A percentile compares a stretch with the other conserved stretches of the same genome.
These are phyloP conservation scores for Globisporangium spiculum DNA, from an alignment of 352 stramenopile genomes.

Conservation along the genomic window DNA sequence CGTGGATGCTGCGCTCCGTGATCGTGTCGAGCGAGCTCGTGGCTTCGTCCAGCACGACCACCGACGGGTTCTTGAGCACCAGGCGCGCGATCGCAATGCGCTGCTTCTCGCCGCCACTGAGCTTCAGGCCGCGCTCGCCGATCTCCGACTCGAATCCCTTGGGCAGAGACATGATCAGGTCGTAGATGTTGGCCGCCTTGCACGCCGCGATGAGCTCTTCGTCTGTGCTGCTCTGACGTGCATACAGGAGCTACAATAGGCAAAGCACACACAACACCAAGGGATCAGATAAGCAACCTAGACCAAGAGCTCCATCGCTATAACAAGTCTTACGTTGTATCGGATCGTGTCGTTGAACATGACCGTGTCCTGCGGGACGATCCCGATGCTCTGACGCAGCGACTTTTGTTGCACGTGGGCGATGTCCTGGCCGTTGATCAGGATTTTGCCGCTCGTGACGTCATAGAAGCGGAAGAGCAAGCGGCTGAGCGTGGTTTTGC, in stretches of 20 bases:
- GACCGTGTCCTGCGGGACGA: slow-evolving; percentile 95
- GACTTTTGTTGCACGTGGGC: slow-evolving; percentile 82
- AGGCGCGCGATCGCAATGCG: slow-evolving; percentile 77
- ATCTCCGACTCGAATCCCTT: slow-evolving; percentile 90
- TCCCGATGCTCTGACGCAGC: slow-evolving; percentile 88
- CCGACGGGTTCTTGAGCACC: slow-evolving; percentile 71
- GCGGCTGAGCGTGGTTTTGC: slow-evolving; percentile 94
- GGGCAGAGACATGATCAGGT: slow-evolving; percentile 92
- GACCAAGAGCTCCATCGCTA: too few relatives aligned
- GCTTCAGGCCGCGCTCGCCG: slow-evolving; percentile 72
- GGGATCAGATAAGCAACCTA: too few relatives aligned
- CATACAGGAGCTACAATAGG: slow-evolving; percentile 73
- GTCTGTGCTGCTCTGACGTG: slow-evolving; percentile 75
- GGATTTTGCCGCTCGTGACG: slow-evolving; percentile 70
- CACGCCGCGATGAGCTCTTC: slow-evolving; percentile 91
- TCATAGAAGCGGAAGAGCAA: slow-evolving; percentile 97
- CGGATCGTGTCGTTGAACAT: slow-evolving; percentile 98
- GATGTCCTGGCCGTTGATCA: slow-evolving; percentile 91
- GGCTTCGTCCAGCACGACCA: slow-evolving; percentile 81
- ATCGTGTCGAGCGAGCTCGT: slow-evolving; percentile 76
- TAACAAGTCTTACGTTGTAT: slow-evolving; percentile 90
- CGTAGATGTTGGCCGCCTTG: slow-evolving; percentile 90
- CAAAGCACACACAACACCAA: too few relatives aligned
- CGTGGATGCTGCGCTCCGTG: slow-evolving; percentile 70
- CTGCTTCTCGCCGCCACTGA: slow-evolving; percentile 82